Conservation (phyloP, 805 yeast genomes). For the Ogataea methanolica region DNA sequence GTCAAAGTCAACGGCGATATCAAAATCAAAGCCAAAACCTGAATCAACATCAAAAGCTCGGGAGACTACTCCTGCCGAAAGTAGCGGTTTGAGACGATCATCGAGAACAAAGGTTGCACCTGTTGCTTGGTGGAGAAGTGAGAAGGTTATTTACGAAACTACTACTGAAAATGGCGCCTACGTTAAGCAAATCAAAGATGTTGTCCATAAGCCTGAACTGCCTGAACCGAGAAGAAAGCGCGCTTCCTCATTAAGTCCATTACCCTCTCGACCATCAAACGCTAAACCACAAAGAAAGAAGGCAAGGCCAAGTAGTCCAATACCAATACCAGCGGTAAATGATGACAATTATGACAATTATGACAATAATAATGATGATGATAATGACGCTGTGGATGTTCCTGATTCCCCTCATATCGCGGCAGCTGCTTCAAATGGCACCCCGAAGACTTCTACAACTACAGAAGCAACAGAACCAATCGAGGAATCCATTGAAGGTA, state of each 20-base stretch:
- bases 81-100: conserved; percentile 52
- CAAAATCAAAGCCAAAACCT: conserved; percentile 2
- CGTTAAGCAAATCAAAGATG: conserved; percentile 54
- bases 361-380: too few species aligned
- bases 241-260: background rate
- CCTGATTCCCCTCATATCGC: too few species aligned
- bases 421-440: too few species aligned
- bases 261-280: too few species aligned
- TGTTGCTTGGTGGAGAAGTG: conserved; percentile 81
- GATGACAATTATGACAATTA: too few species aligned
- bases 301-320: too few species aligned
- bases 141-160: conserved; percentile 56
- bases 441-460: too few species aligned
- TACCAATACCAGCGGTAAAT: too few species aligned
- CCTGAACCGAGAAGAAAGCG: conserved; percentile 19
- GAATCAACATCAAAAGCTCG: conserved; percentile 2
- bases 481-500: conserved; percentile 27
- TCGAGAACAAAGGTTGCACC: conserved; percentile 64
- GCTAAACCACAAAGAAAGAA: too few species aligned
- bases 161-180: conserved; percentile 41
- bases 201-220: conserved; percentile 45
- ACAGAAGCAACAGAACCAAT: conserved; percentile 11
- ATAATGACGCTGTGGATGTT: too few species aligned
- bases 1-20: background rate
- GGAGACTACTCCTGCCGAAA: conserved; percentile 2